These are phyloP conservation scores for Penicillium nucicola DNA, from an alignment of 495 filamentous ascomycete species.

Conservation along the genomic window DNA sequence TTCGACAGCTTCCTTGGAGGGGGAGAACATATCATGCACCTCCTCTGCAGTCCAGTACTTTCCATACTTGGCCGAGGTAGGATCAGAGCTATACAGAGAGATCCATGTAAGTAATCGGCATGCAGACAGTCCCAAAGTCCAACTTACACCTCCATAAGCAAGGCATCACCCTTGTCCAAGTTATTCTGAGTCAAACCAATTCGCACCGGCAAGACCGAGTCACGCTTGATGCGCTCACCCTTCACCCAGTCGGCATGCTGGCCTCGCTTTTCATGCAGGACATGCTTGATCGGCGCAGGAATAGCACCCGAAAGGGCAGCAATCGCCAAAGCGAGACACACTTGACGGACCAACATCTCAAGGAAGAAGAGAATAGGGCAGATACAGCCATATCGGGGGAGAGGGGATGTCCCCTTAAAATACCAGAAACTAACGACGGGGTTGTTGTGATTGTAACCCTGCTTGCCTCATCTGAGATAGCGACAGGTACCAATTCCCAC, in stretches of 20 bases:
- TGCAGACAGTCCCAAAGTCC: neutral
- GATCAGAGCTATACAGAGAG: constrained; percentile 59
- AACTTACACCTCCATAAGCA: constrained; percentile 27
- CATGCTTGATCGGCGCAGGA: constrained; percentile 36
- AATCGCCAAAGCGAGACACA: constrained; percentile 21
- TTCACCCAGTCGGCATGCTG: constrained; percentile 30
- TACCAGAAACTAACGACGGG: neutral
- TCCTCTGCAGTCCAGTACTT: constrained; percentile 56
- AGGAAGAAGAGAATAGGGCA: neutral
- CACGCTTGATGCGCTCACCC: constrained; percentile 23
- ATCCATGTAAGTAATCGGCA: constrained; percentile 25
- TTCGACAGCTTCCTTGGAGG: constrained; percentile 43
- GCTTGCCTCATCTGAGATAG: neutral
- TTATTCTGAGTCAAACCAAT: constrained; percentile 31
- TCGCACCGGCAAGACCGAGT: constrained; percentile 26
- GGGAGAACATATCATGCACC: constrained; percentile 53
- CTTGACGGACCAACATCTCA: constrained; percentile 24
- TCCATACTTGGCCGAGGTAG: constrained; percentile 59
- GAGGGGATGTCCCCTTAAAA: neutral
- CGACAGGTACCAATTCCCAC: neutral
- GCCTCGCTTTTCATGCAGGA: constrained; percentile 38
- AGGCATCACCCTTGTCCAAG: constrained; percentile 25
- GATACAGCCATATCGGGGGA: neutral
- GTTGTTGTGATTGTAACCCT: constrained; percentile 5
- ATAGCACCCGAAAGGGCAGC: constrained; percentile 25